Base-by-base conservation (phyloP, 1,284 basidiomycete species). In the Coniferiporia weirii region DNA sequence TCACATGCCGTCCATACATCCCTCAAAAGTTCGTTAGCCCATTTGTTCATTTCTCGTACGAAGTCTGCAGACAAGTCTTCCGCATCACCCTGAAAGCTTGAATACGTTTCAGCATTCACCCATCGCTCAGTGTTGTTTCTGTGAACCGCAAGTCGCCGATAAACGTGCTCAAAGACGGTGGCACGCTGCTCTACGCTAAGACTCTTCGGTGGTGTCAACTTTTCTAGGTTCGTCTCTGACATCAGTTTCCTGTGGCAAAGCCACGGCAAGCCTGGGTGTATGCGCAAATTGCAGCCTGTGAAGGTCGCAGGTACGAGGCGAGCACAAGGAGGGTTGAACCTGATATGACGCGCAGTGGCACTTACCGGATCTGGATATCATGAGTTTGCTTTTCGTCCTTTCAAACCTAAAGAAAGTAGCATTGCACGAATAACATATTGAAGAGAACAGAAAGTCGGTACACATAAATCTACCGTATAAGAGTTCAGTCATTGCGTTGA, bases 1-100 rank as follows among this genome's bases (percentile, higher is more conserved):
- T 73, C 71, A 64, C 80, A 82, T 5, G 75, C 75, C 22, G 73
- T 65, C 77, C 79, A 83, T 8, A 78, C 72, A 57, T 79, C 70
- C 54, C 75, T 68, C 4, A 79, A 61, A 13, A 83, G 63, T 3
- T 70, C 68, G 50, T 81, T 75, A 0, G 75, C 76, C 82, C 82
- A 84, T 7, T 57, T 27, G 56, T 79, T 69, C 9, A 83, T 63
- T 38, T 75, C 73, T 3, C 64, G 45, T 8, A 74, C 64, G 60
- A 77, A 79, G 17, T 67, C 65, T 15, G 72, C 66, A 22, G 66
- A 68, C n/a, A 63, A 63, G n/a, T 62, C 34, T 6, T 46, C 40
- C 22, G 67, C 68, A 4, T 59, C 54, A 19, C 63, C 61, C 10
- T 71, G 66, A n/a, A 66, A 49, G 3, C 60, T 49, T 8, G 67